phyloP scores from a whole-genome alignment of 768 basidiomycete genomes.

The Butyriboletus loyo region DNA sequence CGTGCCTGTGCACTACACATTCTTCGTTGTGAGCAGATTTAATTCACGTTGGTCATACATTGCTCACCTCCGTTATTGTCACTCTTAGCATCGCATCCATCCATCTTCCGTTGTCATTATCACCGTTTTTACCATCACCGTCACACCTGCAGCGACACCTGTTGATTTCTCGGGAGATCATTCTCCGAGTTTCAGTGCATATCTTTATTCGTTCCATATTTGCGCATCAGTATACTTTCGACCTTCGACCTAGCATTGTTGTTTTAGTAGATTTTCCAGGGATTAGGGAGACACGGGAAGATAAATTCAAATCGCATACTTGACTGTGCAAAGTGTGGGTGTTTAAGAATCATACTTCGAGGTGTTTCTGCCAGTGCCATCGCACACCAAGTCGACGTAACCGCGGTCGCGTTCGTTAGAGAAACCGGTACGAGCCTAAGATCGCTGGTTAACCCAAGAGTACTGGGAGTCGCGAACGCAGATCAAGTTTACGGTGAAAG shows the following conservation, averaged over 20 bases:
- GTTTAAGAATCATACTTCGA: neutral
- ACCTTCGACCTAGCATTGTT: slow-evolving; percentile 18
- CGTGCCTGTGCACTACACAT: neutral
- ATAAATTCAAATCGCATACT: slow-evolving; percentile 4
- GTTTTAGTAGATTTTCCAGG: slow-evolving; percentile 18
- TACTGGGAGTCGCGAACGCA: neutral
- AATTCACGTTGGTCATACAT: neutral
- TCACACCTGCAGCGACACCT: slow-evolving; percentile 4
- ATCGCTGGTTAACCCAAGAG: neutral
- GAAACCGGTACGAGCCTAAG: neutral
- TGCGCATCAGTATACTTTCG: slow-evolving; percentile 20
- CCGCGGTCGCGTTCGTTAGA: neutral
- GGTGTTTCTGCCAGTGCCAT: neutral
- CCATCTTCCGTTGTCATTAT: too few relatives aligned
- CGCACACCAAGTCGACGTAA: neutral
- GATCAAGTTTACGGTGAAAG: neutral
- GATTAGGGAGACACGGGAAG: neutral
- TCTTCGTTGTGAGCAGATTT: slow-evolving; percentile 21
- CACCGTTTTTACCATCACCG: neutral
- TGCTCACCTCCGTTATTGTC: slow-evolving; percentile 5
- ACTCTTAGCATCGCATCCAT: slow-evolving; percentile 9
- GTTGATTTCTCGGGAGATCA: neutral
- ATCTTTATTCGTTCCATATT: slow-evolving; percentile 1
- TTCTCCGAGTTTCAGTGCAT: slow-evolving; percentile 9
- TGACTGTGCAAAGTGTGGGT: neutral